These are phyloP conservation scores for Hypoxylon sp. DNA, from an alignment of 2,329 filamentous ascomycete species.

Conservation along the genomic window DNA sequence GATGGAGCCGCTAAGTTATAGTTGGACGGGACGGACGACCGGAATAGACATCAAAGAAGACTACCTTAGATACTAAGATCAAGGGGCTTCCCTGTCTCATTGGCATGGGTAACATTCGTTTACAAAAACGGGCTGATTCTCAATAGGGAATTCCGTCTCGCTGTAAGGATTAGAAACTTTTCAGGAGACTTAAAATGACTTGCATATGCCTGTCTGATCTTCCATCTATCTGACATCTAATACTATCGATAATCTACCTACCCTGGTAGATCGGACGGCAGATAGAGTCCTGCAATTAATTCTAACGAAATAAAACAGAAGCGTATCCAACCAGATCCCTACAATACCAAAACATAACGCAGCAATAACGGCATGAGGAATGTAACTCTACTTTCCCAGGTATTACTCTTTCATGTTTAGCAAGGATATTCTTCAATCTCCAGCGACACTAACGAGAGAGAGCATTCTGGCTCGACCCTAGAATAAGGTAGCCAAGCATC, in stretches of 20 bases:
- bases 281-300: constrained; percentile 30
- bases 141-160: constrained; percentile 1
- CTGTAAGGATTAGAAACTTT: background rate
- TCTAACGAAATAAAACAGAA: constrained; percentile 25
- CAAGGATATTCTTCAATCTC: constrained; percentile 6
- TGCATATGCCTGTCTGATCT: background rate
- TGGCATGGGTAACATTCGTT: constrained; percentile 8
- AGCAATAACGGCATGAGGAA: constrained; percentile 6
- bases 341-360: background rate
- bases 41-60: constrained; percentile 12
- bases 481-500: constrained; percentile 24
- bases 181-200: background rate
- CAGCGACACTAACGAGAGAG: constrained; percentile 14
- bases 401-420: background rate
- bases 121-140: constrained; percentile 4
- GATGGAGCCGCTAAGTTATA: constrained; percentile 29
- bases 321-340: constrained; percentile 9
- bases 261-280: constrained; percentile 20
- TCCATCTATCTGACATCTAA: constrained; percentile 18
- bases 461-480: constrained; percentile 16
- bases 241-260: constrained; percentile 28
- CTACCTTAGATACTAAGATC: background rate
- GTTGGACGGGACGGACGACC: constrained; percentile 15
- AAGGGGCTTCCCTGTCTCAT: background rate
- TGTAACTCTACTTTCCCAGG: background rate